phyloP scores from a whole-genome alignment of 257 asterid species.

The Solanum raphanifolium region DNA sequence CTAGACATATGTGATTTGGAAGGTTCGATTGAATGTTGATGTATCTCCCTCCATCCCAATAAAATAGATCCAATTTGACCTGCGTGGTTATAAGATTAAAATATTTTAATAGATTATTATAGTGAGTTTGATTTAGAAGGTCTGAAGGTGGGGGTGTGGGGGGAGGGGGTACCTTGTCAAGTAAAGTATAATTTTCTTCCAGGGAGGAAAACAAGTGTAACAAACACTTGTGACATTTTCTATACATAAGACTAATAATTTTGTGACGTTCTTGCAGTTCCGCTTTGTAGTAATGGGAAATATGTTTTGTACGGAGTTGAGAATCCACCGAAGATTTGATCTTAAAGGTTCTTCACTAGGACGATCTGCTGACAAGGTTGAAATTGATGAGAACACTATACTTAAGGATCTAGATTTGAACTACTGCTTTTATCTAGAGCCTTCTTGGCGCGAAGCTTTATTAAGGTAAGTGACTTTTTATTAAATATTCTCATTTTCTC shows the following conservation, averaged over 20 bases:
- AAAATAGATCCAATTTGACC: neutral
- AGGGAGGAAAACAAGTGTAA: neutral
- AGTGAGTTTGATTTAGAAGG: neutral
- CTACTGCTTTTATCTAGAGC: slow-evolving; percentile 90
- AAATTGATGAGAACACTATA: slow-evolving; percentile 87
- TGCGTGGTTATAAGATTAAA: neutral
- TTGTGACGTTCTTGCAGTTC: slow-evolving; percentile 42
- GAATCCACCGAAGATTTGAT: slow-evolving; percentile 93
- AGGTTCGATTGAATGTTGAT: neutral
- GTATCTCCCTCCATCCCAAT: neutral
- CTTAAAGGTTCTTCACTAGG: slow-evolving; percentile 94
- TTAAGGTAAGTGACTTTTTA: slow-evolving; percentile 42
- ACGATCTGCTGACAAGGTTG: slow-evolving; percentile 85
- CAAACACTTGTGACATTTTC: neutral
- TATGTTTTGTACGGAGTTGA: slow-evolving; percentile 91
- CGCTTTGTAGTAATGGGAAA: slow-evolving; percentile 97
- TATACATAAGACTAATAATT: neutral
- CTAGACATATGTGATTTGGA: neutral
- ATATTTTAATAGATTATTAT: neutral
- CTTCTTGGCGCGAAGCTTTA: slow-evolving; percentile 72
- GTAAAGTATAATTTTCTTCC: neutral
- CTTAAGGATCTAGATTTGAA: slow-evolving; percentile 94
- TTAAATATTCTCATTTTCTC: neutral
- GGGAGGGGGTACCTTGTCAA: neutral
- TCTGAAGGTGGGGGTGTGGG: neutral